Percentiles rank a stretch among this genome's conserved stretches.
Conservation (phyloP, 495 filamentous ascomycete genomes). For the Penicillium paradoxum region DNA sequence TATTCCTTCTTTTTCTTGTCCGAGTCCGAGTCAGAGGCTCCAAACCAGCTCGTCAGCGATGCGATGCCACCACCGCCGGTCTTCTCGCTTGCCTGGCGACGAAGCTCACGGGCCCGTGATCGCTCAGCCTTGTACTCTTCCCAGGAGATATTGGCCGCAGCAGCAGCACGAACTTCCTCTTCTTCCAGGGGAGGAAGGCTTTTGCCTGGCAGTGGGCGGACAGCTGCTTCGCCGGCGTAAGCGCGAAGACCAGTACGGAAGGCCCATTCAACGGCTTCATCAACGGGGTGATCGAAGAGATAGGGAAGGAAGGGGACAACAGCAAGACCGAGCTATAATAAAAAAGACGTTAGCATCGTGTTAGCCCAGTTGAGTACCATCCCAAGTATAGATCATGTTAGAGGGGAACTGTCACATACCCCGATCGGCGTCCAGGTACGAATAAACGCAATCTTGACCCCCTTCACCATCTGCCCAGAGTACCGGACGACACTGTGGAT, state of each 20-base stretch:
- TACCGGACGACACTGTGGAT: constrained; percentile 91
- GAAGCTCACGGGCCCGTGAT: constrained; percentile 27
- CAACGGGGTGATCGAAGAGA: constrained; percentile 90
- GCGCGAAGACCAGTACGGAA: constrained; percentile 75
- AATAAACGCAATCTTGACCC: constrained; percentile 65
- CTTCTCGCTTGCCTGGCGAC: constrained; percentile 14
- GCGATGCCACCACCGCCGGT: constrained; percentile 1
- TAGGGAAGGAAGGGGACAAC: constrained; percentile 86
- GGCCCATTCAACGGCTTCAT: constrained; percentile 79
- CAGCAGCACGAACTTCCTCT: constrained; percentile 3
- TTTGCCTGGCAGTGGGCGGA: constrained; percentile 30
- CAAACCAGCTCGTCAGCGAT: constrained; percentile 18
- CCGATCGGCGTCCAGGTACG: constrained; percentile 88
- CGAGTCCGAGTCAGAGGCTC: constrained; percentile 6
- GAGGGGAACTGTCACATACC: constrained; percentile 34
- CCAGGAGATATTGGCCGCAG: constrained; percentile 30
- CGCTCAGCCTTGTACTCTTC: constrained; percentile 37
- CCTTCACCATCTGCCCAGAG: constrained; percentile 73
- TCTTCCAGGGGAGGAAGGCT: constrained; percentile 11
- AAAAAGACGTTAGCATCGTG: neutral
- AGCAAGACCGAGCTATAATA: constrained; percentile 64
- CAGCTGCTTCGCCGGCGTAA: constrained; percentile 61
- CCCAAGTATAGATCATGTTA: neutral
- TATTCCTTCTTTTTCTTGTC: constrained; percentile 32
- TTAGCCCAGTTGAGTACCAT: neutral